Evolutionary conservation across 2,329 filamentous ascomycete genomes (phyloP), one percentile per base, ranked within the genome.

Genomic region (Verticillium alfalfae): DNA sequence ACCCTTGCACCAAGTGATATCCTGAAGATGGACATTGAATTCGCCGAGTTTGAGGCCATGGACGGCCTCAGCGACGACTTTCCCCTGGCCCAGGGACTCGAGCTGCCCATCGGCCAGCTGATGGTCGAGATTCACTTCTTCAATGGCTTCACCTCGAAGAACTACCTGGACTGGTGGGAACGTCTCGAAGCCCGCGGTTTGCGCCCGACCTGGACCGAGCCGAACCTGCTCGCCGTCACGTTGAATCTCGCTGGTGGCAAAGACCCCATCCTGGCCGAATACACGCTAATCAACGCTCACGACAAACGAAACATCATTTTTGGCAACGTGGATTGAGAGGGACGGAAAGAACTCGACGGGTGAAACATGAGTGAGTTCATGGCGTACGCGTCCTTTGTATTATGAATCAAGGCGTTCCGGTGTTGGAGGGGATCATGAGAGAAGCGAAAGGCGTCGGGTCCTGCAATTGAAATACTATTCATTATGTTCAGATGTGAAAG

Each of bases 11-110:
- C 3, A 18, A 73, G 71, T 58, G 76, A 78, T 63, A 71, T 78
- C 22, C 60, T 77, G 41, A 77, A 77, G 66, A 76, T 77, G 62
- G 75, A 78, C 64, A 73, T 77, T 54, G 75, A 77, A 59, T 71
- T 71, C 4, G 64, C 66, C 13, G 75, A 77, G 62, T 77, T 73
- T 60, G 67, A 68, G 38, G 65, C 72, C 10, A 62, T 75, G 58
- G 67, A 67, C 45, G 66, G 66, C 13, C 63, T 74, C n/a, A 65
- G 64, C 55, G 15, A 45, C 13, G 65, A 66, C 39, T 69, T 71
- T 54, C 65, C 67, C 34, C 13, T 63, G 4, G 37, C 56, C n/a
- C 41, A 59, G 15, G 58, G 62, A 52, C 55, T 61, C 5, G 57
- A 63, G 7, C 58, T 68, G 16, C 66, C 66, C 3, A 60, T 68